Percentiles rank a stretch among this genome's conserved stretches.
These are phyloP conservation scores for Cucumis hystrix DNA, from an alignment of 306 rosid genomes.

Conservation along the genomic window DNA sequence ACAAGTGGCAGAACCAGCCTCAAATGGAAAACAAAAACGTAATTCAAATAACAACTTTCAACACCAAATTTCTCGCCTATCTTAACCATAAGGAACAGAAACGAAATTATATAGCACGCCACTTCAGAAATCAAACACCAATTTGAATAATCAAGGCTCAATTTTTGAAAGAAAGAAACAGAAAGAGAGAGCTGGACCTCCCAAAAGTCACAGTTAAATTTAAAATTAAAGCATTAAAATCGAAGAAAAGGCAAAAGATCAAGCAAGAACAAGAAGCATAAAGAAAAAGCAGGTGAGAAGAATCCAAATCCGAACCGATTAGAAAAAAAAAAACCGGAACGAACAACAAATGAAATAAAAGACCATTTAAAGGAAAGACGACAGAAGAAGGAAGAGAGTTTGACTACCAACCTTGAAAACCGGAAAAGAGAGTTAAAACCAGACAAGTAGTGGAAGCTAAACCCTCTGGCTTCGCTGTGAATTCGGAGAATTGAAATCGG, in stretches of 20 bases:
- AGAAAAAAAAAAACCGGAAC: not conserved
- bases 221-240: constrained; percentile 4
- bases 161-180: not conserved
- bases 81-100: not conserved
- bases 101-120: not conserved
- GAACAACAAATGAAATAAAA: not conserved
- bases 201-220: not conserved
- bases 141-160: not conserved
- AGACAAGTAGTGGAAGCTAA: constrained; percentile 3
- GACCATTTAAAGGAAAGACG: not conserved
- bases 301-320: not conserved
- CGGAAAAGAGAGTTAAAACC: not conserved
- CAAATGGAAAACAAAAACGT: not conserved
- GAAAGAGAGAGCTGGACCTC: not conserved
- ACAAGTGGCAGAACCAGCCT: not conserved
- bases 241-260: constrained; percentile 15
- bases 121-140: not conserved
- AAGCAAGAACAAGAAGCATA: not conserved
- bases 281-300: not conserved
- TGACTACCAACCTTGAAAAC: constrained; percentile 15
- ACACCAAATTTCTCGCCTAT: not conserved
- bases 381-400: not conserved
- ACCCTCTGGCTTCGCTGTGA: constrained; percentile 1
- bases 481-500: not conserved
- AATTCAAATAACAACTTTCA: not conserved